phyloP scores from a whole-genome alignment of 106 monocot species.

The Dendrobium huoshanense region DNA sequence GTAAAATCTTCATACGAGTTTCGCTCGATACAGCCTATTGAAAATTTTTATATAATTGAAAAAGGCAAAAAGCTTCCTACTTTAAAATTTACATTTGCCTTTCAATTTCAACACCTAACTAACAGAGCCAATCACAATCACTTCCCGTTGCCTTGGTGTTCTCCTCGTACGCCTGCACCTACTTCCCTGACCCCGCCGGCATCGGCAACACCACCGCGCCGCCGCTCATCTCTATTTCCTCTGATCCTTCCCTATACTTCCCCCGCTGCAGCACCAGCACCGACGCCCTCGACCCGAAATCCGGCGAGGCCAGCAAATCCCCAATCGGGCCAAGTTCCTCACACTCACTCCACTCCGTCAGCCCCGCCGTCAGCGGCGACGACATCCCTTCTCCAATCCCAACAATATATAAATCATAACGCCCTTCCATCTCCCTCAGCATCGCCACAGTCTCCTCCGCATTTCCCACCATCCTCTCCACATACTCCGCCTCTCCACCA shows the following conservation, averaged over 20 bases:
- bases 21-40: too few species aligned
- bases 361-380: constrained; percentile 21
- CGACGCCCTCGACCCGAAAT: constrained; percentile 20
- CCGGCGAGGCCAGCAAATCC: constrained; percentile 23
- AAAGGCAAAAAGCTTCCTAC: too few species aligned
- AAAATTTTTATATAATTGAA: too few species aligned
- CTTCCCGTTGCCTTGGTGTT: too few species aligned
- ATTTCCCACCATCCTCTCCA: constrained; percentile 15
- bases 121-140: too few species aligned
- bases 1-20: too few species aligned
- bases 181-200: neutral
- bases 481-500: constrained; percentile 12
- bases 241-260: neutral
- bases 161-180: neutral
- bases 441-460: constrained; percentile 35
- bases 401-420: constrained; percentile 30
- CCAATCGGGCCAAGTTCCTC: constrained; percentile 35
- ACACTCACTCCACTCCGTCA: constrained; percentile 35
- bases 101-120: too few species aligned
- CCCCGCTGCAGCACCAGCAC: constrained; percentile 34
- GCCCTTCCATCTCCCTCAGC: constrained; percentile 15
- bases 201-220: neutral
- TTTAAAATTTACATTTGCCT: too few species aligned
- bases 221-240: neutral
- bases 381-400: constrained; percentile 13